Conservation (phyloP, 2,329 filamentous ascomycete genomes). For the Parastagonospora nodorum region DNA sequence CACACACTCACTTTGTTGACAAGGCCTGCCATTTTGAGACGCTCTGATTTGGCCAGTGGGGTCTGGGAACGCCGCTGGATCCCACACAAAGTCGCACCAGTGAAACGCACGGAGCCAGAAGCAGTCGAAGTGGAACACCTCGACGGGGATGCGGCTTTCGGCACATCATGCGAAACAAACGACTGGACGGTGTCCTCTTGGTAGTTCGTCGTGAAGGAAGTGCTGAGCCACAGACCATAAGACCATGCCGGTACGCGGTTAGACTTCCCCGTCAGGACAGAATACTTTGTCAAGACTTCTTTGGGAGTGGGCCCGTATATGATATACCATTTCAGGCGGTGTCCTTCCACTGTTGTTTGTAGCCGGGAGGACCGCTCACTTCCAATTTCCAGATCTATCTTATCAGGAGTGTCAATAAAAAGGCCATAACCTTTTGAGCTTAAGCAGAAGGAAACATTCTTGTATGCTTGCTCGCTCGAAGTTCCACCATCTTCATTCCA, state of each 20-base stretch:
- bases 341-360: slow-evolving; percentile 70
- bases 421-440: slow-evolving; percentile 76
- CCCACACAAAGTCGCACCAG: slow-evolving; percentile 77
- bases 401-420: slow-evolving; percentile 73
- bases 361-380: slow-evolving; percentile 74
- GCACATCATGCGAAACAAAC: slow-evolving; percentile 74
- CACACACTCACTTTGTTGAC: slow-evolving; percentile 70
- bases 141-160: slow-evolving; percentile 66
- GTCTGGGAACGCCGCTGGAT: slow-evolving; percentile 70
- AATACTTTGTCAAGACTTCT: slow-evolving; percentile 71
- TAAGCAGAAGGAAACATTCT: slow-evolving; percentile 73
- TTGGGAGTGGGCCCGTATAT: slow-evolving; percentile 74
- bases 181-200: slow-evolving; percentile 70
- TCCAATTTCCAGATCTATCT: slow-evolving; percentile 73
- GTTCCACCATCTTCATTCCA: slow-evolving; percentile 68
- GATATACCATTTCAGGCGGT: slow-evolving; percentile 74
- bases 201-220: slow-evolving; percentile 75
- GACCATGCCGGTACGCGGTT: slow-evolving; percentile 73
- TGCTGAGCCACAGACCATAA: slow-evolving; percentile 77
- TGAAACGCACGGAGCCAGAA: slow-evolving; percentile 79
- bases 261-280: slow-evolving; percentile 68
- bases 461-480: slow-evolving; percentile 72
- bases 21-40: slow-evolving; percentile 67
- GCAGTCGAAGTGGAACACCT: slow-evolving; percentile 77
- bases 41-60: slow-evolving; percentile 66